A percentile compares a stretch with the other conserved stretches of the same genome.
Evolutionary conservation across 805 yeast genomes (phyloP).

Genomic region (Tetrapisispora phaffii): DNA sequence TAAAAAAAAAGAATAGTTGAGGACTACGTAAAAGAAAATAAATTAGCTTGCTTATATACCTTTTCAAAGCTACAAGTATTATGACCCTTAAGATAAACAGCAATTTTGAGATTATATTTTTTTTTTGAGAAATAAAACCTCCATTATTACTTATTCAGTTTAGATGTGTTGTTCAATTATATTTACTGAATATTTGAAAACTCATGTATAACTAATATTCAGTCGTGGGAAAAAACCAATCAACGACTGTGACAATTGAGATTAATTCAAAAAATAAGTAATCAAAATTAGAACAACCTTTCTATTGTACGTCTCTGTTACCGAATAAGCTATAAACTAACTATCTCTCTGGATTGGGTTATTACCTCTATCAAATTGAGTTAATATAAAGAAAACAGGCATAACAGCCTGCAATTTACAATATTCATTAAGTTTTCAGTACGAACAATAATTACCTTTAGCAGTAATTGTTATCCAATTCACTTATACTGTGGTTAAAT

Average conservation of each 20-base stretch:
- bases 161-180: background rate
- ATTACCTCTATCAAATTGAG: too few species aligned
- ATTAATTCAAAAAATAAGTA: too few species aligned
- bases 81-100: background rate
- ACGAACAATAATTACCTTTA: too few species aligned
- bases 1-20: background rate
- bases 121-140: background rate
- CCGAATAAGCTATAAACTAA: background rate
- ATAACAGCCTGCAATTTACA: too few species aligned
- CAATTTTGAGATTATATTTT: background rate
- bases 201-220: background rate
- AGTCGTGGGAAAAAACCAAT: background rate
- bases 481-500: too few species aligned
- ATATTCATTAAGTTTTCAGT: too few species aligned
- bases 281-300: too few species aligned
- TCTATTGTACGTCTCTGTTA: background rate
- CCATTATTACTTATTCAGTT: background rate
- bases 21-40: background rate
- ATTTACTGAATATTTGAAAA: background rate
- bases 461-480: too few species aligned
- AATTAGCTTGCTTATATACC: conserved; percentile 1
- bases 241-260: background rate
- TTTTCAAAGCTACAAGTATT: background rate
- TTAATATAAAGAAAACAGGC: too few species aligned
- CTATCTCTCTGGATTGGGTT: too few species aligned